Evolutionary conservation across 441 rosid genomes (phyloP), one percentile per base, ranked within the genome.

Genomic region (Pelargonium cotyledonis): DNA sequence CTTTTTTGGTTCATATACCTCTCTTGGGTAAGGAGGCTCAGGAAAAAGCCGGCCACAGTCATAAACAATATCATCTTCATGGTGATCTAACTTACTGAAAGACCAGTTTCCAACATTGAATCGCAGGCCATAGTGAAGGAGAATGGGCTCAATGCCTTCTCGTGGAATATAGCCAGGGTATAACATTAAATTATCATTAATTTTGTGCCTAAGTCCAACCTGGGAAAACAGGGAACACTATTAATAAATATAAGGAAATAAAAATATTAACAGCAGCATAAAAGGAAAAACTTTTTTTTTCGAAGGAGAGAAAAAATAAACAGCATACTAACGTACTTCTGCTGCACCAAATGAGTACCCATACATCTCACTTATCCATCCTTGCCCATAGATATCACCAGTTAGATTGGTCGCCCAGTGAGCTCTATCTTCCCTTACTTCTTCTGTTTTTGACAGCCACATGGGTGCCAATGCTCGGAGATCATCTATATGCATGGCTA

Each of bases 321-420:
- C 31, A 29, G 31, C 19, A 70, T 10, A 74, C 41, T 35, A 61
- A 76, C 86, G 72, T 78, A 95, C 99, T 73, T 95, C 93, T 15
- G 99, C 98, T 8, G 99, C 99, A 75, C 99, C 99, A 77, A 95
- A 95, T 47, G 99, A 92, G 85, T 95, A 95, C 79, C 99, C 99
- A 80, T 92, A 92, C 99, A 95, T 95, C 87, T 95, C 99, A 76
- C 98, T 95, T 67, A 95, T 95, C 98, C 98, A 95, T 72, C 99
- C 99, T 82, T 80, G 68, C 14, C 89, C 97, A 64, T 95, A 95
- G 73, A 92, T 88, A 74, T 95, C 99, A 19, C 99, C 99, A 6
- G 99, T 95, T 73, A 95, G 73, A 72, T 95, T 92, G 79, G 98
- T 92, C 38, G 85, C 71, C 98, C 99, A 95, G 75, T 92, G 99